These are phyloP conservation scores for Syzygium grande DNA, from an alignment of 345 rosid species.

Conservation along the genomic window DNA sequence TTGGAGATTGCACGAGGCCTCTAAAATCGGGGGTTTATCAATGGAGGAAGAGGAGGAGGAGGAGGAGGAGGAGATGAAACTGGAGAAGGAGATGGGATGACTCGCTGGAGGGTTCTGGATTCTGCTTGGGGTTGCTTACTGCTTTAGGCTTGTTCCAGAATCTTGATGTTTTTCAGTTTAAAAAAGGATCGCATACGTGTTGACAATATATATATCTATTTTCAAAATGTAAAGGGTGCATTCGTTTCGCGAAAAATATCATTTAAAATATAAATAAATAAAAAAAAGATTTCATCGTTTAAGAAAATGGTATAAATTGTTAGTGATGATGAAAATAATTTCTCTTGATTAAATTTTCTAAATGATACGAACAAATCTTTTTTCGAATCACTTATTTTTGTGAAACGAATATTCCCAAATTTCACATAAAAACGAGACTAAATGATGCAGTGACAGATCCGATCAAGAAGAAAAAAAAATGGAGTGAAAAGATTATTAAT, in stretches of 20 bases:
- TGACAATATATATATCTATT: background rate
- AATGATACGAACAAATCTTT: no score
- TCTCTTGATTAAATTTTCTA: no score
- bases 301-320: no score
- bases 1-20: background rate
- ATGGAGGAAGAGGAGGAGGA: background rate
- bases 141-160: background rate
- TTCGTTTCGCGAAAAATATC: no score
- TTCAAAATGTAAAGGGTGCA: no score
- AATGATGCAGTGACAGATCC: background rate
- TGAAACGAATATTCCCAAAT: background rate
- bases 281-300: no score
- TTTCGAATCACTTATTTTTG: no score
- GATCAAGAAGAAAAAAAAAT: no score
- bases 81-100: background rate
- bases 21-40: background rate
- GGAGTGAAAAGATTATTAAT: no score
- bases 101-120: background rate
- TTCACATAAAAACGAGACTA: background rate
- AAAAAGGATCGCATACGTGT: background rate
- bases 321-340: no score
- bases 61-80: no score
- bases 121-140: background rate
- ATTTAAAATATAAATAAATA: no score
- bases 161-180: background rate